These are phyloP conservation scores for Nicotiana sylvestris DNA, from an alignment of 257 asterid genomes.

Conservation along the genomic window DNA sequence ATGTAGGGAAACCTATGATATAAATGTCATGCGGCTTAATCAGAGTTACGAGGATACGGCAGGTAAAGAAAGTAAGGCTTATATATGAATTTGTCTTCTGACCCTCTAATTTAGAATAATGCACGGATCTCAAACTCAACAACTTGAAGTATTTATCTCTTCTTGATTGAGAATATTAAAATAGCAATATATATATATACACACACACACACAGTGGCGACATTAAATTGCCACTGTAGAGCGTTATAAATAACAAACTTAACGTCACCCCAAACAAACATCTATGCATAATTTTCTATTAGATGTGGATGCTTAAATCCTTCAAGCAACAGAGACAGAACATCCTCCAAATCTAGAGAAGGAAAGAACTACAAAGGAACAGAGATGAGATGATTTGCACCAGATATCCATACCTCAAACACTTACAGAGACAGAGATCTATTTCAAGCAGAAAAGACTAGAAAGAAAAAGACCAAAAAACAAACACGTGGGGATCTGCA, in stretches of 20 bases:
- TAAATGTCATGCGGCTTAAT: not conserved
- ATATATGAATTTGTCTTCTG: not conserved
- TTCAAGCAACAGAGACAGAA: not conserved
- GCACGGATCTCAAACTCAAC: not conserved
- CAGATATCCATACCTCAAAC: not conserved
- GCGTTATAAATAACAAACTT: not conserved
- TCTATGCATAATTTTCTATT: not conserved
- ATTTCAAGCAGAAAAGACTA: not conserved
- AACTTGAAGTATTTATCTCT: not conserved
- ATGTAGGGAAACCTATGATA: not conserved
- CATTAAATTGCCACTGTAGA: not conserved
- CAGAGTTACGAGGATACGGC: not conserved
- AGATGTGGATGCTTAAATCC: not conserved
- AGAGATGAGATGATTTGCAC: not conserved
- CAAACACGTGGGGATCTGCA: not conserved
- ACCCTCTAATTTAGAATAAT: not conserved
- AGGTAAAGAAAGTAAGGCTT: not conserved
- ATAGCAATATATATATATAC: not conserved
- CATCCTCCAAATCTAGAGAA: not conserved
- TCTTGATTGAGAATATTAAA: not conserved
- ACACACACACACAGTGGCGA: not conserved
- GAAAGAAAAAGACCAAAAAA: not conserved
- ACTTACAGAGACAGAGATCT: not conserved
- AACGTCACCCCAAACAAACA: not conserved
- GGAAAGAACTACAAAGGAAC: not conserved